Conservation (phyloP, 192 early-diverging fungal species). For the Coemansia sp. region DNA sequence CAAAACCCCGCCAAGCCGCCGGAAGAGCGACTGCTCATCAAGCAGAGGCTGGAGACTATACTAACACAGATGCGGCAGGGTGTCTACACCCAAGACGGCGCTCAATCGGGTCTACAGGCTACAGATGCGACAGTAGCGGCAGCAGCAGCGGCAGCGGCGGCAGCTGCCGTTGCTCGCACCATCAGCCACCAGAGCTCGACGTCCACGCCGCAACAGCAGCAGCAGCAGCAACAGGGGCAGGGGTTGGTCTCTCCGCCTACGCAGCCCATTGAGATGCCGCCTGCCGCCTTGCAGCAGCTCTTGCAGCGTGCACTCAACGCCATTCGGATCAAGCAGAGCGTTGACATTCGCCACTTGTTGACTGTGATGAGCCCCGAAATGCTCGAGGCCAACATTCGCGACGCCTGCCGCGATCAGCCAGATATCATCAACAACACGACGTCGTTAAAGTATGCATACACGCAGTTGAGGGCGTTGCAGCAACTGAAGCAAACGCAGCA, state of each 20-base stretch:
- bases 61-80: conserved; percentile 7
- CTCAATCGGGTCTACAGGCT: background rate
- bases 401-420: conserved; percentile 27
- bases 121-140: background rate
- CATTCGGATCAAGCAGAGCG: conserved; percentile 14
- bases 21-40: conserved; percentile 6
- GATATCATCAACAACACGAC: conserved; percentile 26
- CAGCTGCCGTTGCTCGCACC: conserved; percentile 8
- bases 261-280: conserved; percentile 9
- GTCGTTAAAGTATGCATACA: conserved; percentile 16
- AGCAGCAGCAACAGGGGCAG: conserved; percentile 10
- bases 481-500: conserved; percentile 10
- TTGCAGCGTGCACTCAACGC: conserved; percentile 10
- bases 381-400: conserved; percentile 32
- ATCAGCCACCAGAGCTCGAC: background rate
- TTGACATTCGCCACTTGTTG: conserved; percentile 28
- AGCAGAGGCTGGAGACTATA: conserved; percentile 1
- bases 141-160: background rate
- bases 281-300: conserved; percentile 10
- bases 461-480: conserved; percentile 11
- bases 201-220: background rate
- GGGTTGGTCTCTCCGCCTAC: conserved; percentile 22
- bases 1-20: conserved; percentile 9
- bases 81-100: background rate
- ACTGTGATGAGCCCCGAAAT: conserved; percentile 20